Percentiles rank a stretch among this genome's conserved stretches.
Evolutionary conservation across 176 grass and related monocot genomes (phyloP).

Genomic region (bread wheat (Triticum aestivum)): IWGSC_CS_RefSeq_v2.1 NC_057797.1:663546286-663546785

Average conservation of each 20-base stretch:
- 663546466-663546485: conserved; percentile 23
- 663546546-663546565: background rate
- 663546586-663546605: background rate
- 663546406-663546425: background rate
- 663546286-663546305: background rate
- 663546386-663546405: background rate
- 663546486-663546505: conserved; percentile 49
- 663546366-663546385: background rate
- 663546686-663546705: conserved; percentile 48
- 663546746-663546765: conserved; percentile 21
- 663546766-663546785: conserved; percentile 32
- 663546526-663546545: conserved; percentile 21
- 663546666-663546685: conserved; percentile 49
- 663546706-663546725: conserved; percentile 39
- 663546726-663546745: background rate
- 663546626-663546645: conserved; percentile 54
- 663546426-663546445: background rate
- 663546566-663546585: background rate
- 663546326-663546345: conserved; percentile 2
- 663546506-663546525: conserved; percentile 42
- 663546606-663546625: conserved; percentile 43
- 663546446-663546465: conserved; percentile 18
- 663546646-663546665: conserved; percentile 27
- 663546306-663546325: background rate
- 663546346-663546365: background rate